Evolutionary conservation across 768 basidiomycete species (phyloP).

Genomic region (Tephrocybe sp.): DNA sequence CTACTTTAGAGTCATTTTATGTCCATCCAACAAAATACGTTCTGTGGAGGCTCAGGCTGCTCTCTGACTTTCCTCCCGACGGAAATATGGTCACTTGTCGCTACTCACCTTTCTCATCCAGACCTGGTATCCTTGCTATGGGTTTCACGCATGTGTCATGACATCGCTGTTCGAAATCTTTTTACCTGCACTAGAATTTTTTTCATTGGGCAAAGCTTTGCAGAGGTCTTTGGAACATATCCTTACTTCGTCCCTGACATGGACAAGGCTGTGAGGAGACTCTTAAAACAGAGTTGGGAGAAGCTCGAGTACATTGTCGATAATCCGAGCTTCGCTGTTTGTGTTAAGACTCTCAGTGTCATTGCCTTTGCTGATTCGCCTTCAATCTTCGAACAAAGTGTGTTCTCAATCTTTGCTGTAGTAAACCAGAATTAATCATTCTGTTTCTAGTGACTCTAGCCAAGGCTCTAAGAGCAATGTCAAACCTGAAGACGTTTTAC

Average conservation of each 20-base stretch:
- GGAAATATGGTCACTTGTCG: constrained; percentile 36
- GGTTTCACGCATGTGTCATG: constrained; percentile 36
- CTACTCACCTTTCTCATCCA: constrained; percentile 25
- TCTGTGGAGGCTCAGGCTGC: no score
- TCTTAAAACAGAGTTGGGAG: constrained; percentile 38
- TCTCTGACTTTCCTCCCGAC: constrained; percentile 22
- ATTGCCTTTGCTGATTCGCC: constrained; percentile 32
- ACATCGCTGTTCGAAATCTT: constrained; percentile 28
- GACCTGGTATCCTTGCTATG: constrained; percentile 24
- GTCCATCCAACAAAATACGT: no score
- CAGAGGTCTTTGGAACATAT: constrained; percentile 27
- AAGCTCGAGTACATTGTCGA: constrained; percentile 33
- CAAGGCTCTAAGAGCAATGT: constrained; percentile 27
- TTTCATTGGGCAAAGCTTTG: constrained; percentile 26
- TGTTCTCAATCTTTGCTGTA: neutral
- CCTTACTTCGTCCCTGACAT: constrained; percentile 25
- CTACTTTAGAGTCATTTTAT: neutral
- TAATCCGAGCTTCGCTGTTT: constrained; percentile 30
- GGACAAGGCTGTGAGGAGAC: constrained; percentile 23
- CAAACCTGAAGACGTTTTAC: constrained; percentile 33
- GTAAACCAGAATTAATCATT: neutral
- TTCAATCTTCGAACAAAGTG: constrained; percentile 35
- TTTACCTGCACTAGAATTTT: constrained; percentile 36
- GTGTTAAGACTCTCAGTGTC: constrained; percentile 33
- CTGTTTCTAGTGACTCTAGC: constrained; percentile 27